Evolutionary conservation across 345 rosid species (phyloP).

Genomic region (Melastoma malabathricum): DNA sequence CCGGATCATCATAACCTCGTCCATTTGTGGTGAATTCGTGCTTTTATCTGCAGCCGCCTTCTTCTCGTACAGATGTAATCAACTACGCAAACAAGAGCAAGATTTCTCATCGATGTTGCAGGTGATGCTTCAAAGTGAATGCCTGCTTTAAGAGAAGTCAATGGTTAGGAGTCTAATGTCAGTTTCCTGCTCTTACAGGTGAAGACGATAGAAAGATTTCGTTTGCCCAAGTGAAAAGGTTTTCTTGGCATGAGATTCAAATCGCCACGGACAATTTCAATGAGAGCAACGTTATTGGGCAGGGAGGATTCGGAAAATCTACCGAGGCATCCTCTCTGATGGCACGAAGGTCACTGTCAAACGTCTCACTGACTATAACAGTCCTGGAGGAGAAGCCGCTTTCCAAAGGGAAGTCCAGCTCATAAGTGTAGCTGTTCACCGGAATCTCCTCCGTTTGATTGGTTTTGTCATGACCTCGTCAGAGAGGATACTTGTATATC

Average conservation of each 20-base stretch:
- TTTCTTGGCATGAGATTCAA: constrained; percentile 67
- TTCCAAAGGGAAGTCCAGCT: constrained; percentile 71
- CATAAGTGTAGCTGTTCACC: constrained; percentile 76
- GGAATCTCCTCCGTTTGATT: constrained; percentile 65
- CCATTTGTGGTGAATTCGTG: constrained; percentile 40
- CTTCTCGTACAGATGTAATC: constrained; percentile 36
- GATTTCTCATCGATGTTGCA: constrained; percentile 67
- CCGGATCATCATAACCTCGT: constrained; percentile 29
- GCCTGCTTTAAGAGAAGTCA: too few relatives aligned
- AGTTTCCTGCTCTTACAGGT: constrained; percentile 22
- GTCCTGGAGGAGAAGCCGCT: constrained; percentile 84
- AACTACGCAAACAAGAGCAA: constrained; percentile 20
- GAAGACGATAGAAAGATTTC: constrained; percentile 60
- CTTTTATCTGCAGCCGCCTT: constrained; percentile 36
- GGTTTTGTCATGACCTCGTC: constrained; percentile 67
- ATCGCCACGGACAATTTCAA: constrained; percentile 77
- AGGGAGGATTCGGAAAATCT: constrained; percentile 95
- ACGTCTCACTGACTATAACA: constrained; percentile 59
- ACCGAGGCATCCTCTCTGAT: constrained; percentile 73
- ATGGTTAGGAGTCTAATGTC: background rate
- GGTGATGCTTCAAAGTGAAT: constrained; percentile 21
- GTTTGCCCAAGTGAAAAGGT: constrained; percentile 58
- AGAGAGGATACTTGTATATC: constrained; percentile 82
- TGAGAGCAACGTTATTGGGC: constrained; percentile 66
- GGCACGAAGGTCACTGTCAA: constrained; percentile 67